A percentile compares a stretch with the other conserved stretches of the same genome.
Conservation (phyloP, 2,329 filamentous ascomycete genomes). For the Falciphora oryzae region DNA sequence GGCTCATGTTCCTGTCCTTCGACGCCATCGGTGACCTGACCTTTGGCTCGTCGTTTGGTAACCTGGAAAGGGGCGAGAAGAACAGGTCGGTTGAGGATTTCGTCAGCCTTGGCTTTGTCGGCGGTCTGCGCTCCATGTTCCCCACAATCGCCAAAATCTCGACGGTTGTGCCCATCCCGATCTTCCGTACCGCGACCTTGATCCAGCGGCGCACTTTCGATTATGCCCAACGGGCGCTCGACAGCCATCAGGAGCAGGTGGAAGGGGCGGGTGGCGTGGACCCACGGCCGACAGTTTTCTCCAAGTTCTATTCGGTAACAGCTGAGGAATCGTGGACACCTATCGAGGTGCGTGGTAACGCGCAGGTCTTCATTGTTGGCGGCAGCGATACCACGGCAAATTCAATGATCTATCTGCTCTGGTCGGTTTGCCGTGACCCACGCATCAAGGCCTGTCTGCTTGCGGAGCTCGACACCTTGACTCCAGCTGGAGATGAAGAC, state of each 20-base stretch:
- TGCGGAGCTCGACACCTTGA: conserved; percentile 29
- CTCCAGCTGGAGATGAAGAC: conserved; percentile 19
- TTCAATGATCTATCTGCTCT: conserved; percentile 42
- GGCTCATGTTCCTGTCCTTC: conserved; percentile 48
- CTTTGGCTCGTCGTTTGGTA: conserved; percentile 50
- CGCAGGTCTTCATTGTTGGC: conserved; percentile 39
- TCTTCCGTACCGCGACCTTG: conserved; percentile 16
- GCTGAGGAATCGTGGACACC: conserved; percentile 21
- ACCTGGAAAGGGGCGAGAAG: conserved; percentile 41
- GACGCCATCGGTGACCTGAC: conserved; percentile 48
- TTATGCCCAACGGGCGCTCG: conserved; percentile 14
- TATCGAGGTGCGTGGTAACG: conserved; percentile 33
- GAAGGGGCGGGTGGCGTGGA: conserved; percentile 7
- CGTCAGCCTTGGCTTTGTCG: conserved; percentile 20
- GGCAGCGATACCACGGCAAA: conserved; percentile 47
- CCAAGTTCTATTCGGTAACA: conserved; percentile 30
- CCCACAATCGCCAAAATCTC: conserved; percentile 22
- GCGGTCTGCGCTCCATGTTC: conserved; percentile 23
- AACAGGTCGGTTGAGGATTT: conserved; percentile 36
- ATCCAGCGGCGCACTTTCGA: conserved; percentile 9
- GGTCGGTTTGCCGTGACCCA: conserved; percentile 28
- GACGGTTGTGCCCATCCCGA: conserved; percentile 20
- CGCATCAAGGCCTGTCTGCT: conserved; percentile 26
- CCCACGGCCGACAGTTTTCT: conserved; percentile 28
- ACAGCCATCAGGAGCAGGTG: conserved; percentile 17